Percentiles rank a stretch among this genome's conserved stretches.
Evolutionary conservation across 257 asterid species (phyloP).

Genomic region (Primulina huaijiensis): DNA sequence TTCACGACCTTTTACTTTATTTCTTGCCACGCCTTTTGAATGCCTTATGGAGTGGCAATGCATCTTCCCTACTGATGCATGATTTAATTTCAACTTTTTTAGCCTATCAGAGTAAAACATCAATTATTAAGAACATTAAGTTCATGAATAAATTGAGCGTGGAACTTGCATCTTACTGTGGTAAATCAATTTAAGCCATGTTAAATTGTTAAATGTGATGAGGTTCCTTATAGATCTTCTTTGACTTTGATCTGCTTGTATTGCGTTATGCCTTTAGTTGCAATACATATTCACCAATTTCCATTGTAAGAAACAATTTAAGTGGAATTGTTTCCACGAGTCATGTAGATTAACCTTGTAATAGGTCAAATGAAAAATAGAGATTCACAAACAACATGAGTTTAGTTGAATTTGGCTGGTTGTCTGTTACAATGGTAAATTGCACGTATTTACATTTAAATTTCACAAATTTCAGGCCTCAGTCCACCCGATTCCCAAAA

Average conservation of each 20-base stretch:
- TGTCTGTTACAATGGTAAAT: background rate
- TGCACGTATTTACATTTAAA: background rate
- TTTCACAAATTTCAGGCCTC: constrained; percentile 4
- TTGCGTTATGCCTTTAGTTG: constrained; percentile 10
- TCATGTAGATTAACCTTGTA: background rate
- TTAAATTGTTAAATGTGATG: constrained; percentile 10
- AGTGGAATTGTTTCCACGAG: background rate
- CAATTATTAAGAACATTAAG: background rate
- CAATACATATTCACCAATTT: constrained; percentile 9
- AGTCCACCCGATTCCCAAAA: constrained; percentile 6
- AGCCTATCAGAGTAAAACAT: constrained; percentile 7
- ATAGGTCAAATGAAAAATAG: constrained; percentile 11
- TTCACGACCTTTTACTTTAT: constrained; percentile 11
- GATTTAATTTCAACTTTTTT: background rate
- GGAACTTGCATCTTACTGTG: constrained; percentile 12
- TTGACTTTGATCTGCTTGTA: constrained; percentile 1
- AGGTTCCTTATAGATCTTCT: constrained; percentile 5
- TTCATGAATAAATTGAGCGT: constrained; percentile 7
- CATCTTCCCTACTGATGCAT: background rate
- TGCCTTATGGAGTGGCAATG: constrained; percentile 16
- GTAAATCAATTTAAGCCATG: constrained; percentile 5
- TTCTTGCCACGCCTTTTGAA: background rate
- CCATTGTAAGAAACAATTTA: constrained; percentile 1
- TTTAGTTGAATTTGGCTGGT: background rate
- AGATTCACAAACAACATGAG: background rate